Base-by-base conservation (phyloP, 257 asterid genomes). In the Solanum bulbocastanum region DNA sequence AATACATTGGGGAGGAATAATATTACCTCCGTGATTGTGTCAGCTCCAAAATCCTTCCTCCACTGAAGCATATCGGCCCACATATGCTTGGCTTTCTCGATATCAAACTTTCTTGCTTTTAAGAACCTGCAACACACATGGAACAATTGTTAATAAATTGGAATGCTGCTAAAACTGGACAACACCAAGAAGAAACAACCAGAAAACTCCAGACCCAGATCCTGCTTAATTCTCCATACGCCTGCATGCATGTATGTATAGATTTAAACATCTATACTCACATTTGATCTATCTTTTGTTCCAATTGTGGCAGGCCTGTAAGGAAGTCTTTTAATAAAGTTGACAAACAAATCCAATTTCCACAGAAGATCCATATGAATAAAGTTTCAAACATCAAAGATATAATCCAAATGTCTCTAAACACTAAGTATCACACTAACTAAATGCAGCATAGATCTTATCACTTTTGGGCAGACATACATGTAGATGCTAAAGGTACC, bases 61-160 rank as follows among this genome's bases (percentile, higher is more conserved):
- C 99, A 97, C 68, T 94, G 98, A 87, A 97, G 90, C 99, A 97
- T 97, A 89, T 97, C 99, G 87, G 98, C 95, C 99, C 99, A 97
- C 99, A 96, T 97, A 78, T 88, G 95, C 91, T 95, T 97, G 10
- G 99, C 93, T 88, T 92, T 97, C 87, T 96, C 97, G 22, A 94
- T 87, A 87, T 97, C 99, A 87, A 96, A 96, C 88, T 90, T 94
- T 89, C 99, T 97, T 37, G 99, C 99, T 90, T 96, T 97, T 92
- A 97, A 79, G 91, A 97, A 97, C 94, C 99, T 97, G 89, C 90
- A 90, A 88, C 10, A 85, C 37, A 32, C 87, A 65, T 4, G 83
- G 42, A 62, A 68, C 42, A 27, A 42, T 18, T 39, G 18, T 56
- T 71, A 86, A 71, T 18, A 84, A 81, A 65, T n/a, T 20, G 86